These are phyloP conservation scores for Fusarium subglutinans DNA, from an alignment of 2,329 filamentous ascomycete genomes.

Conservation along the genomic window DNA sequence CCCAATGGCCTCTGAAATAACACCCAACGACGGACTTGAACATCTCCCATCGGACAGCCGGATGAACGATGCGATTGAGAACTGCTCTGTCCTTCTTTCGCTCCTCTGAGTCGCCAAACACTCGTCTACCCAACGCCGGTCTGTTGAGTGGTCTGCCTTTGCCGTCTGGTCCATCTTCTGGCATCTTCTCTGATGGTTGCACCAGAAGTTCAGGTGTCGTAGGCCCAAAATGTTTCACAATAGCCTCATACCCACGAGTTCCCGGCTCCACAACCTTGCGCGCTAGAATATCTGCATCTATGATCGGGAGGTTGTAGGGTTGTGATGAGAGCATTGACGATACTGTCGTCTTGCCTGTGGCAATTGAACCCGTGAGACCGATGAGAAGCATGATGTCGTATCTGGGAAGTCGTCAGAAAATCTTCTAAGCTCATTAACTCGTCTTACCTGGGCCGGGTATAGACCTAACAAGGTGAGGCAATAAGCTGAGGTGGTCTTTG, in stretches of 20 bases:
- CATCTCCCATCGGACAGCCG: conserved; percentile 85
- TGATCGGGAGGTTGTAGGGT: conserved; percentile 87
- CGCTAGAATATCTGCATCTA: conserved; percentile 93
- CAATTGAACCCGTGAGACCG: conserved; percentile 95
- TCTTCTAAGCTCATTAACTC: background rate
- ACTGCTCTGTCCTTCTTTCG: conserved; percentile 75
- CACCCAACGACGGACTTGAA: conserved; percentile 76
- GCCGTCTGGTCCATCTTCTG: conserved; percentile 63
- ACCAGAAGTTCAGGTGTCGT: conserved; percentile 88
- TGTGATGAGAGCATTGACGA: conserved; percentile 81
- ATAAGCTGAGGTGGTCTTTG: no score
- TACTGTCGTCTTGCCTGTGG: conserved; percentile 97
- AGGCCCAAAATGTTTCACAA: conserved; percentile 82
- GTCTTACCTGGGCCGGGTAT: no score
- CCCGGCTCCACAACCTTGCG: conserved; percentile 95
- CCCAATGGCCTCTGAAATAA: conserved; percentile 83
- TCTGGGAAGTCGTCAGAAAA: background rate
- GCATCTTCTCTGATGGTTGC: conserved; percentile 61
- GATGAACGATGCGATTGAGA: conserved; percentile 92
- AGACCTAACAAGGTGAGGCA: no score
- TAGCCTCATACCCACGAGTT: conserved; percentile 82
- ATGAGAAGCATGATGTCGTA: conserved; percentile 80
- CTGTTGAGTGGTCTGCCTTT: conserved; percentile 83
- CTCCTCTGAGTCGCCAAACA: conserved; percentile 84
- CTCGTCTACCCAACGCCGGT: conserved; percentile 81